These are phyloP conservation scores for Saitozyma sp. DNA, from an alignment of 768 basidiomycete species.

Conservation along the genomic window DNA sequence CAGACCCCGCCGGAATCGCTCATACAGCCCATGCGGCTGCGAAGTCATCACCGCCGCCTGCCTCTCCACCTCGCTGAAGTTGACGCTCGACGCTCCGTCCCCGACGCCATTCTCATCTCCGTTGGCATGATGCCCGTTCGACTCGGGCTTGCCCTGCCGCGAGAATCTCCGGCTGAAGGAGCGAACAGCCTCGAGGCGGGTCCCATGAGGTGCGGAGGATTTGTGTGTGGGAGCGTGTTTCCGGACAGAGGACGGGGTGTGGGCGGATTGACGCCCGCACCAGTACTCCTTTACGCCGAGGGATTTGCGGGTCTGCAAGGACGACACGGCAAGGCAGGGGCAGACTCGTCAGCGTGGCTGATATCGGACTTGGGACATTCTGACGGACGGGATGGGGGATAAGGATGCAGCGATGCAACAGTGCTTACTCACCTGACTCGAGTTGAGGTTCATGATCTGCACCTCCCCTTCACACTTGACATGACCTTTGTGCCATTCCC, in stretches of 20 bases:
- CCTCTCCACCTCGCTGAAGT: constrained; percentile 19
- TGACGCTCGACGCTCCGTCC: constrained; percentile 4
- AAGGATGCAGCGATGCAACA: too few relatives aligned
- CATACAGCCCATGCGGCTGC: constrained; percentile 29
- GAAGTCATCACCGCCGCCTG: constrained; percentile 27
- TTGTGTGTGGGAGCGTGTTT: constrained; percentile 1
- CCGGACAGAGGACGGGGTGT: constrained; percentile 13
- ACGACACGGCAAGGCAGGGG: background rate
- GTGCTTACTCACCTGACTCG: constrained; percentile 7
- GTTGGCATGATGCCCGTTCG: too few relatives aligned
- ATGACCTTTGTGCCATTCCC: constrained; percentile 34
- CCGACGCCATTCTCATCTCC: too few relatives aligned
- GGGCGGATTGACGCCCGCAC: constrained; percentile 34
- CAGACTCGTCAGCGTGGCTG: background rate
- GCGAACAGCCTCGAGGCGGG: constrained; percentile 13
- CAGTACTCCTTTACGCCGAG: constrained; percentile 37
- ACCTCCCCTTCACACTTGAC: constrained; percentile 31
- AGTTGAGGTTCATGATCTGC: constrained; percentile 30
- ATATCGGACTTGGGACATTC: too few relatives aligned
- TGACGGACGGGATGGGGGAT: too few relatives aligned
- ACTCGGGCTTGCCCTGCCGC: constrained; percentile 1
- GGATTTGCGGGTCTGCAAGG: constrained; percentile 13
- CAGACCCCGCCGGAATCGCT: constrained; percentile 37
- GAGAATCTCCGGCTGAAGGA: constrained; percentile 11
- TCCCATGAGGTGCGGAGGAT: constrained; percentile 8